Percentiles rank a stretch among this genome's conserved stretches.
These are phyloP conservation scores for Didymella arachidicola DNA, from an alignment of 2,329 filamentous ascomycete genomes.

Conservation along the genomic window DNA sequence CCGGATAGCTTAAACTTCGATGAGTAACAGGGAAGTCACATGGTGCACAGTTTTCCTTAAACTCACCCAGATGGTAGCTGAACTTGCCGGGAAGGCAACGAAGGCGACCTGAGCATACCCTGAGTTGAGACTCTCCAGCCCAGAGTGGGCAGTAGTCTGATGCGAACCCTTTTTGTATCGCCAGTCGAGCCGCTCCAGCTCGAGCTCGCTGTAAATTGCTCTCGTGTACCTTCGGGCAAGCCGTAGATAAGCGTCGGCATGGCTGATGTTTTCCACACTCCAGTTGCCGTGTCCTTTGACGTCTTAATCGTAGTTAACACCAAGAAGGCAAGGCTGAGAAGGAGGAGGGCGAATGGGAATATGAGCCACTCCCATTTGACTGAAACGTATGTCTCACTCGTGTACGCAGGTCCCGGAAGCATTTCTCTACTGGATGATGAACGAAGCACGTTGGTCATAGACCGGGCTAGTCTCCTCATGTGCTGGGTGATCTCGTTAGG, in stretches of 20 bases:
- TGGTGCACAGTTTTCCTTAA: background rate
- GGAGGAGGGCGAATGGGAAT: slow-evolving; percentile 33
- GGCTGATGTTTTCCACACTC: slow-evolving; percentile 44
- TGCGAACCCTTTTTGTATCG: slow-evolving; percentile 20
- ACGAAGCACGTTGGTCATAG: slow-evolving; percentile 33
- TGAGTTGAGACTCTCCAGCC: slow-evolving; percentile 35
- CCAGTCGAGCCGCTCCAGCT: background rate
- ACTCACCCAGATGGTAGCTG: slow-evolving; percentile 21
- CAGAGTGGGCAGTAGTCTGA: slow-evolving; percentile 21
- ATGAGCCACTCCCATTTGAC: slow-evolving; percentile 39
- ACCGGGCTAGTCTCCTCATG: slow-evolving; percentile 27
- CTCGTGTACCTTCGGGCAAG: slow-evolving; percentile 30
- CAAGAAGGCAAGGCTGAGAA: slow-evolving; percentile 36
- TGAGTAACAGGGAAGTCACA: no score
- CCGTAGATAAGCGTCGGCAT: slow-evolving; percentile 42
- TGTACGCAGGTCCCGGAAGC: slow-evolving; percentile 22
- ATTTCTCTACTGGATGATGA: slow-evolving; percentile 16
- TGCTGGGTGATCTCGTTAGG: slow-evolving; percentile 34
- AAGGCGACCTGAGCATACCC: slow-evolving; percentile 9
- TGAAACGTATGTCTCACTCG: slow-evolving; percentile 17
- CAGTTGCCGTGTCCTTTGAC: slow-evolving; percentile 19
- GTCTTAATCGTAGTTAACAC: slow-evolving; percentile 35
- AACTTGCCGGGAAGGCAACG: no score
- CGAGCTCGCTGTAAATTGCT: slow-evolving; percentile 11
- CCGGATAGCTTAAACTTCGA: no score